These are phyloP conservation scores for Collybia sordida DNA, from an alignment of 768 basidiomycete genomes.

Conservation along the genomic window DNA sequence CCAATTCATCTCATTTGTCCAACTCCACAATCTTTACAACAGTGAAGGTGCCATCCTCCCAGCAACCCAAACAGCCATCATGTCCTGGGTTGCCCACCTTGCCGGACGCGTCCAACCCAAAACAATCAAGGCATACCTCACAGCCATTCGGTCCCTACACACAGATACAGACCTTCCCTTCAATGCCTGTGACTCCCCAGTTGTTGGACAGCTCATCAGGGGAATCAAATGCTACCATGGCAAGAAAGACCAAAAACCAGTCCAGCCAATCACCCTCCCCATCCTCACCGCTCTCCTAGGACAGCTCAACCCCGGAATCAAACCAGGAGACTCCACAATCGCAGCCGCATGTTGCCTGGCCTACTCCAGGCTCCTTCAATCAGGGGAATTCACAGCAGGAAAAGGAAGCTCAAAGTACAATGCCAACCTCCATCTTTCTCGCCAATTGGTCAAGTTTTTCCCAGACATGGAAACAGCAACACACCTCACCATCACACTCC, in stretches of 20 bases:
- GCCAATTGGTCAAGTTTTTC: constrained; percentile 21
- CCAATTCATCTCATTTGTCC: constrained; percentile 26
- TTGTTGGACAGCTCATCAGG: constrained; percentile 24
- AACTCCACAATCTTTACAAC: constrained; percentile 13
- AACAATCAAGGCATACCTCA: constrained; percentile 21
- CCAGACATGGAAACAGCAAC: constrained; percentile 20
- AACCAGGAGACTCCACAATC: constrained; percentile 7
- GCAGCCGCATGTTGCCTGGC: constrained; percentile 17
- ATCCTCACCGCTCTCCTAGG: constrained; percentile 16
- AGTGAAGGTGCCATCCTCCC: constrained; percentile 15
- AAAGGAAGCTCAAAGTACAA: constrained; percentile 6
- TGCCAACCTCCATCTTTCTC: constrained; percentile 15
- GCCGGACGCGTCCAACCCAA: constrained; percentile 10
- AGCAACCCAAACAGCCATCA: constrained; percentile 12
- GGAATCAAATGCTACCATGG: constrained; percentile 32
- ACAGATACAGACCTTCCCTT: constrained; percentile 27
- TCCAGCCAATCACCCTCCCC: constrained; percentile 21
- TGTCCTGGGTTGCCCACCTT: constrained; percentile 20
- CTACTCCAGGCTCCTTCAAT: constrained; percentile 11
- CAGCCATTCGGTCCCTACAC: constrained; percentile 26
- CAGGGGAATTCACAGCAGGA: background rate
- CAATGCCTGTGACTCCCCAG: constrained; percentile 21
- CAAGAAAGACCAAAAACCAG: constrained; percentile 19
- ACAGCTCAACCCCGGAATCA: background rate
- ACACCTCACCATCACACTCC: constrained; percentile 23